Percentiles rank a stretch among this genome's conserved stretches.
phyloP scores from a whole-genome alignment of 345 rosid species.

The thale cress (Arabidopsis thaliana) region DNA sequence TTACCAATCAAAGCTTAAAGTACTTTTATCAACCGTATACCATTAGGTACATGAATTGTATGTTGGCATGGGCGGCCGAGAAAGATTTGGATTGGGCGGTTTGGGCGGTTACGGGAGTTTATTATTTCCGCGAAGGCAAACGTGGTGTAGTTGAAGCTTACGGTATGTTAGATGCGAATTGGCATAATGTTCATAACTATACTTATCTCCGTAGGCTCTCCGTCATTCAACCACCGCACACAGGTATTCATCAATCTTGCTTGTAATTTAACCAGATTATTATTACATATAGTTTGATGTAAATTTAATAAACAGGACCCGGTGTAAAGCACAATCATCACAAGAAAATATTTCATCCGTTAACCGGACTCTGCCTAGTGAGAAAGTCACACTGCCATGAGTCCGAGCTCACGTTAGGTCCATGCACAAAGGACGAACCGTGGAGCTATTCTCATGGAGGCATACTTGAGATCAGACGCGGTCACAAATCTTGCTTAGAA shows the following conservation, averaged over 20 bases:
- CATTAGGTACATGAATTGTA: slow-evolving; percentile 68
- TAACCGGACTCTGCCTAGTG: slow-evolving; percentile 73
- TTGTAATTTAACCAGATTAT: neutral
- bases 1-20: neutral
- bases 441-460: slow-evolving; percentile 66
- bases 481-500: slow-evolving; percentile 46
- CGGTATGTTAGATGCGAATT: slow-evolving; percentile 66
- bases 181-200: slow-evolving; percentile 62
- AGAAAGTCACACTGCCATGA: slow-evolving; percentile 52
- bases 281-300: neutral
- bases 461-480: slow-evolving; percentile 53
- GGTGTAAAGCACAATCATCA: slow-evolving; percentile 62
- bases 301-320: slow-evolving; percentile 63
- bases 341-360: slow-evolving; percentile 76
- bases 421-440: slow-evolving; percentile 67
- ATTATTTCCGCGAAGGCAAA: slow-evolving; percentile 78
- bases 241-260: slow-evolving; percentile 45
- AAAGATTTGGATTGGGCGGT: slow-evolving; percentile 85
- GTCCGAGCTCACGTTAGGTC: slow-evolving; percentile 57
- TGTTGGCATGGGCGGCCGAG: slow-evolving; percentile 76
- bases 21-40: neutral
- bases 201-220: slow-evolving; percentile 62
- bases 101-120: slow-evolving; percentile 83
- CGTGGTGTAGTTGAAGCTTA: slow-evolving; percentile 63
- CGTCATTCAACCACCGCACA: slow-evolving; percentile 66